These are phyloP conservation scores for Linnemannia zychae DNA, from an alignment of 192 early-diverging fungal species.

Conservation along the genomic window DNA sequence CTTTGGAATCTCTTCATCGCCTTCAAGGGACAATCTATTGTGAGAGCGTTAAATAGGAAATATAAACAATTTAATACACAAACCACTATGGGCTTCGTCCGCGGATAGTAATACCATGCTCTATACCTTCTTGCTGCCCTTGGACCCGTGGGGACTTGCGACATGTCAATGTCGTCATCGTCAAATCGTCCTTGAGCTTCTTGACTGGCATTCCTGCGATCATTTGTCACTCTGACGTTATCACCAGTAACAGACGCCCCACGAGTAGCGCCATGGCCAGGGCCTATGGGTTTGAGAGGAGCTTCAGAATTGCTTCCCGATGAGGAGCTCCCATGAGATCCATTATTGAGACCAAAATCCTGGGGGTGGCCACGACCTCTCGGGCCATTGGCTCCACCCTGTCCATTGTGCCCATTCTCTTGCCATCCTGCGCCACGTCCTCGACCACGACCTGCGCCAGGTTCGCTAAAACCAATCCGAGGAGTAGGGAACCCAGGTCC, in stretches of 20 bases:
- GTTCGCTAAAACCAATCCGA: conserved; percentile 47
- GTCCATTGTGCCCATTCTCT: conserved; percentile 15
- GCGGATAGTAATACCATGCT: background rate
- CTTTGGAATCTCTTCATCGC: conserved; percentile 38
- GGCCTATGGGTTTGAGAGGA: background rate
- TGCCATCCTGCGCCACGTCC: conserved; percentile 38
- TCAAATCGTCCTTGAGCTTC: conserved; percentile 18
- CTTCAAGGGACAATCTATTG: conserved; percentile 24
- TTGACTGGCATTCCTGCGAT: background rate
- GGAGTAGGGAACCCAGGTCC: conserved; percentile 52
- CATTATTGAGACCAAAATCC: conserved; percentile 3
- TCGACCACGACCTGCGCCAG: conserved; percentile 31
- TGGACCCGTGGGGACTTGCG: conserved; percentile 50
- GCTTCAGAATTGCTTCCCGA: background rate
- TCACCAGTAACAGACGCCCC: background rate
- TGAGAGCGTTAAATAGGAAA: background rate
- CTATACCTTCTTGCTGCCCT: conserved; percentile 37
- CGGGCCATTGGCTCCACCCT: background rate
- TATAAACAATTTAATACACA: background rate
- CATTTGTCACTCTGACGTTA: background rate
- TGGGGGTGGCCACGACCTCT: conserved; percentile 25
- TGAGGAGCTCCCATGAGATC: background rate
- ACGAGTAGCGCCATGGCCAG: background rate
- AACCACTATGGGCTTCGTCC: background rate
- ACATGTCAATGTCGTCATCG: conserved; percentile 50